Evolutionary conservation across 805 yeast species (phyloP), one percentile per base, ranked within the genome.

Genomic region (Kazachstania africana): DNA sequence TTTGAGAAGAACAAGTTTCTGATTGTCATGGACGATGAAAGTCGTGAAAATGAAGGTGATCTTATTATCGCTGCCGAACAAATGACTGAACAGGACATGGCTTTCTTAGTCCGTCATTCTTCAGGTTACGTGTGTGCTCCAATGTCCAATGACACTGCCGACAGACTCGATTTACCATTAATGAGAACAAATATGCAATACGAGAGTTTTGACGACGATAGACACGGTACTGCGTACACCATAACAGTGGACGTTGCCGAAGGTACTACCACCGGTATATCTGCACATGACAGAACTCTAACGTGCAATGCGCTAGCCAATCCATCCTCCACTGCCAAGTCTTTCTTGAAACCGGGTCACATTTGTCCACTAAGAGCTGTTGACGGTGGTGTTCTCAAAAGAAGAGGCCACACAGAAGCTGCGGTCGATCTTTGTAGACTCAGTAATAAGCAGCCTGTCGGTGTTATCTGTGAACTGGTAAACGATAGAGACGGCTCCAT

Each of bases 331-430:
- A 63, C 60, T 26, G 68, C 93, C 0, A 60, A 43, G 0, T 87
- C 82, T 36, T 82, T 91, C 51, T 62, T 82, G 51, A 73, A 80
- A 46, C 98, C 98, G 1, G 98, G 98, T 12, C 98, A 91, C 50
- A 63, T 91, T 17, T 72, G 88, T 42, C 98, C 98, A 4, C 66
- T 91, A 46, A 70, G 97, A 45, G 97, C 97, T 3, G 79, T 68
- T 15, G 80, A 80, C 15, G 95, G 95, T 1, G 77, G 94, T 34
- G 74, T 91, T 35, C 62, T 75, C 34, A 62, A 63, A 28, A 79
- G 98, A 65, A 66, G 81, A 35, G 98, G 98, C 12, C 98, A 91
- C 53, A 91, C 98, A 12, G 98, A 91, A 61, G 96, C 98, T 12
- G 87, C 84, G 20, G 94, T 91, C 10, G 94, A 88, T 49, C 65